Percentiles rank a stretch among this genome's conserved stretches.
Conservation (phyloP, 208 protist genomes). For the Trypanosoma cruzi region DNA sequence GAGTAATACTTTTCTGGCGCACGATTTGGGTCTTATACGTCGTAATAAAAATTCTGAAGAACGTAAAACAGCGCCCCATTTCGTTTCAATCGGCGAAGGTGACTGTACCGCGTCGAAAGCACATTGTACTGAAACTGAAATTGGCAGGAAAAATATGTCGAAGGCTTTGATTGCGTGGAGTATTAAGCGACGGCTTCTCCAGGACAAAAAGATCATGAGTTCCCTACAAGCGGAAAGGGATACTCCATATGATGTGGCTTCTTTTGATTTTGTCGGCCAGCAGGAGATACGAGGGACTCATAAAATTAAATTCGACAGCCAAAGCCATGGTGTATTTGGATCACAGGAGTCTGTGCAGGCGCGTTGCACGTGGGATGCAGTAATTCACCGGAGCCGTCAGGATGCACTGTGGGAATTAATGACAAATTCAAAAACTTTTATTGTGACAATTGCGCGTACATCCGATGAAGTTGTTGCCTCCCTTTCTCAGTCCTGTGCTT, state of each 20-base stretch:
- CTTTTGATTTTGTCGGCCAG: not conserved
- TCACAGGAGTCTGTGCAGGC: constrained; percentile 9
- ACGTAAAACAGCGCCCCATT: not conserved
- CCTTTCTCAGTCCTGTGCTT: constrained; percentile 12
- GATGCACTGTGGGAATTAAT: constrained; percentile 18
- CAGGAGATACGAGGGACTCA: not conserved
- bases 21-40: not conserved
- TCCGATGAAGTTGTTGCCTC: constrained; percentile 21
- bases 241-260: not conserved
- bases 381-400: constrained; percentile 7
- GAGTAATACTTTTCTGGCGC: not conserved
- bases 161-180: constrained; percentile 28
- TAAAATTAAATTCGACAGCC: not conserved
- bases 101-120: not conserved
- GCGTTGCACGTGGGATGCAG: constrained; percentile 12
- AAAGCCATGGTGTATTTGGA: not conserved
- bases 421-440: constrained; percentile 20
- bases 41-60: not conserved
- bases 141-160: constrained; percentile 10
- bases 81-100: not conserved
- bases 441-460: constrained; percentile 21
- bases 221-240: constrained; percentile 6
- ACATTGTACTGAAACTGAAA: not conserved
- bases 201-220: constrained; percentile 27
- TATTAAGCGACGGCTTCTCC: constrained; percentile 23